Evolutionary conservation across 345 rosid species (phyloP), one percentile per base, ranked within the genome.

Genomic region (Brassica rapa): DNA sequence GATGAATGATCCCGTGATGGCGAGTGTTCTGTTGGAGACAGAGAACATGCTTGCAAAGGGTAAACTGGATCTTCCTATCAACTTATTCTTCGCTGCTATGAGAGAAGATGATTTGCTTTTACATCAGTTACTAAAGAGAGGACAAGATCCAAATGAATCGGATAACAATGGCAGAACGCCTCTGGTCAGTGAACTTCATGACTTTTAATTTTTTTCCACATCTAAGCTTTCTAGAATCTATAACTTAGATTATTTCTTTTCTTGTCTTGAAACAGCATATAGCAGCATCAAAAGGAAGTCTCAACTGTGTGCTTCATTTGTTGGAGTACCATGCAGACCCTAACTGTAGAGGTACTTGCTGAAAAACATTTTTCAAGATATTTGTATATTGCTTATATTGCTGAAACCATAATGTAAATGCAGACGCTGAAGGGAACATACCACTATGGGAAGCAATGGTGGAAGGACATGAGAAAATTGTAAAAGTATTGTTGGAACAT

Each of bases 391-490:
- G 30, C 0, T 27, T 27, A 27, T 27, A 27, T 27, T 27, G 30
- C 10, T 8, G 10, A 8, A 16, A 5, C 11, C 4, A 7, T 43
- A 68, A 71, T 51, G 30, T 70, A 25, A 35, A 41, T 83, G 85
- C 86, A 92, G 97, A 92, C 65, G 62, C 85, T 0, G 93, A 92
- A 5, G 97, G 95, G 64, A 88, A 71, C 70, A 86, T 87, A 37
- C 97, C 97, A 6, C 39, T 94, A 24, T 94, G 97, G 97, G 97
- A 89, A 74, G 97, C 97, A 67, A 83, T 91, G 87, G 68, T 81
- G 70, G 89, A 75, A 30, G 88, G 93, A 4, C 89, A 94, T 59
- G 86, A 84, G 63, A 81, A 82, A 5, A 82, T 92, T 49, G 74
- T 69, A 39, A 87, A 82, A 77, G 73, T 88, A 67, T 71, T 92